Percentiles rank a stretch among this genome's conserved stretches.
Conservation (phyloP, 2,329 filamentous ascomycete genomes). For the Talaromyces atroroseus region DNA sequence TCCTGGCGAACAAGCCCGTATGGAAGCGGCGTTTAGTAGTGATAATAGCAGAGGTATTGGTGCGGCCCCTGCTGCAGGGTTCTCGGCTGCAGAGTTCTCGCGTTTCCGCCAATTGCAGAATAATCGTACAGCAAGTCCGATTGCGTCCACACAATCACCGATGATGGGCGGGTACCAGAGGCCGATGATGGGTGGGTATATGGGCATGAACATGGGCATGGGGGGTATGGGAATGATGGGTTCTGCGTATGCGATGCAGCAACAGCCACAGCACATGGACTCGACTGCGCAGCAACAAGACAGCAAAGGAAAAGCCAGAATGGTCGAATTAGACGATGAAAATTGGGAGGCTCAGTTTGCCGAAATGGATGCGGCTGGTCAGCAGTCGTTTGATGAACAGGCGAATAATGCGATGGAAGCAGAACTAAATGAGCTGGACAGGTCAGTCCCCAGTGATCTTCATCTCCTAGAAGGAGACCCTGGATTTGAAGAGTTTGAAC, state of each 20-base stretch:
- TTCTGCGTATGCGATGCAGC: constrained; percentile 33
- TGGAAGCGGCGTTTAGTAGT: constrained; percentile 59
- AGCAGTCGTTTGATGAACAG: constrained; percentile 52
- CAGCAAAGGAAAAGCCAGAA: constrained; percentile 68
- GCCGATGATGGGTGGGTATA: constrained; percentile 42
- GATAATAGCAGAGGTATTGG: constrained; percentile 48
- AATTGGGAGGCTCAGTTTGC: constrained; percentile 98
- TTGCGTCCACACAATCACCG: constrained; percentile 48
- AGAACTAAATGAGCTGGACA: constrained; percentile 85
- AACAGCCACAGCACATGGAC: constrained; percentile 42
- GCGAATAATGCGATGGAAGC: constrained; percentile 73
- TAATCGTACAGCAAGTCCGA: constrained; percentile 57
- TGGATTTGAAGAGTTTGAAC: constrained; percentile 82
- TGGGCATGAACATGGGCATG: constrained; percentile 25
- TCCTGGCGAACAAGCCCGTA: constrained; percentile 57
- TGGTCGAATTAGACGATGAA: constrained; percentile 87
- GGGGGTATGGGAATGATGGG: constrained; percentile 49
- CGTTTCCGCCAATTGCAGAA: constrained; percentile 66
- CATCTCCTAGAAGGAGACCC: constrained; percentile 25
- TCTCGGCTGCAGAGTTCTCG: constrained; percentile 79
- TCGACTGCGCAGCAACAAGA: constrained; percentile 39
- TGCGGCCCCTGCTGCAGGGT: constrained; percentile 42
- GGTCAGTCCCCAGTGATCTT: constrained; percentile 54
- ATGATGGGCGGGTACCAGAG: constrained; percentile 53
- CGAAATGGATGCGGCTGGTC: constrained; percentile 62